These are phyloP conservation scores for Blepharisma undulans DNA, from an alignment of 169 alveolate species.

Conservation along the genomic window DNA sequence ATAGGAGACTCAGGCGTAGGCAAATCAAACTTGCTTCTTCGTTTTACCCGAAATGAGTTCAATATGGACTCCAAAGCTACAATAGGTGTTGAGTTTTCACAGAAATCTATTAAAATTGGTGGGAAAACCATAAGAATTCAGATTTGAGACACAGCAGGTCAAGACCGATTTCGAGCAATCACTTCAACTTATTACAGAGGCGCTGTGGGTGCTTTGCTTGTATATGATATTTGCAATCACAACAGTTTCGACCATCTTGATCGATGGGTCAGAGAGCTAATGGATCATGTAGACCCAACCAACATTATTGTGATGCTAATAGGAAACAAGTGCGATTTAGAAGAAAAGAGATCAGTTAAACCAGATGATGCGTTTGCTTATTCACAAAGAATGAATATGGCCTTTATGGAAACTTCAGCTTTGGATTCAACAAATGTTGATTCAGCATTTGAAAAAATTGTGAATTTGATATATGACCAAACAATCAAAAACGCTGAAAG, in stretches of 20 bases:
- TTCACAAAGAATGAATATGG: slow-evolving; percentile 90
- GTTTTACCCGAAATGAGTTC: slow-evolving; percentile 95
- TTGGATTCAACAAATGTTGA: slow-evolving; percentile 95
- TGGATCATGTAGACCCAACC: slow-evolving; percentile 94
- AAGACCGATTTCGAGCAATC: slow-evolving; percentile 98
- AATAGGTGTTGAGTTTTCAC: slow-evolving; percentile 98
- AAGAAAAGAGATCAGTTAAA: slow-evolving; percentile 87
- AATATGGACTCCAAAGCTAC: slow-evolving; percentile 96
- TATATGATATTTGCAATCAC: slow-evolving; percentile 96
- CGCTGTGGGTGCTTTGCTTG: slow-evolving; percentile 99
- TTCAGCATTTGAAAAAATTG: slow-evolving; percentile 86
- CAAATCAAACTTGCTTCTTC: slow-evolving; percentile 91
- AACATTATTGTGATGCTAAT: slow-evolving; percentile 94
- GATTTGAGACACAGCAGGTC: slow-evolving; percentile 99
- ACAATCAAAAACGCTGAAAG: not conserved
- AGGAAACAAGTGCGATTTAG: slow-evolving; percentile 97
- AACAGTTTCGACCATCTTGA: slow-evolving; percentile 93
- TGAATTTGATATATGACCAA: slow-evolving; percentile 30
- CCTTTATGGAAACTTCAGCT: slow-evolving; percentile 96
- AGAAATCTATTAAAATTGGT: slow-evolving; percentile 89
- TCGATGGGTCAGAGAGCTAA: slow-evolving; percentile 96
- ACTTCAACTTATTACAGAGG: slow-evolving; percentile 99
- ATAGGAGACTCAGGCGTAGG: slow-evolving; percentile 97
- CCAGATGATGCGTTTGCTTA: slow-evolving; percentile 92
- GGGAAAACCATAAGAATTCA: slow-evolving; percentile 95